Base-by-base conservation (phyloP, 306 rosid species). In the Fagus sylvatica region DNA sequence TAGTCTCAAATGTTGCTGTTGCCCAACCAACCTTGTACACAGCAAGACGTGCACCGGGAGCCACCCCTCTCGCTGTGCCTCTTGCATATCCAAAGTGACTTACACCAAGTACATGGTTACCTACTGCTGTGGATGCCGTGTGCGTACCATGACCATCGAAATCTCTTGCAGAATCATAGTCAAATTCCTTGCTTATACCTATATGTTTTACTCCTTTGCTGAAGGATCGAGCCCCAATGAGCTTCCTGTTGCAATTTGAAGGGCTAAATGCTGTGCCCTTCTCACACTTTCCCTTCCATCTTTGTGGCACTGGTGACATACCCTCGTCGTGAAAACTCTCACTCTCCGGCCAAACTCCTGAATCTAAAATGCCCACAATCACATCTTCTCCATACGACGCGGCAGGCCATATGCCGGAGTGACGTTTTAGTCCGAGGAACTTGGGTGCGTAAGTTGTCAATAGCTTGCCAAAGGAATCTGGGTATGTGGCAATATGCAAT, bases 101-200 rank as follows among this genome's bases (percentile, higher is more conserved):
- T 11, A 37, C 74, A 0, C 40, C 28, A 8, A 3, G 12, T 15
- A 76, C 84, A 28, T 34, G 16, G 9, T 49, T 48, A 0, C 84
- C 81, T 7, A 80, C 70, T 1, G 78, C 81, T 3, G 61, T 76
- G 19, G 81, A 60, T 7, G 81, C 53, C 9, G 74, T 16, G 48
- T 81, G 81, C 6, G 74, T 81, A 13, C 84, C 81, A 28, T 81
- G 84, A 9, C 70, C 78, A 6, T 34, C 67, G 6, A n/a, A n/a
- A n/a, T 81, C 81, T 43, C 74, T n/a, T n/a, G n/a, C n/a, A n/a
- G n/a, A n/a, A n/a, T n/a, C n/a, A n/a, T n/a, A n/a, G n/a, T n/a
- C n/a, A 13, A 67, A 5, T n/a, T n/a, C n/a, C n/a, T n/a, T n/a
- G n/a, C n/a, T n/a, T n/a, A n/a, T n/a, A n/a, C n/a, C n/a, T n/a